These are phyloP conservation scores for Auriculariales sp. DNA, from an alignment of 768 basidiomycete species.

Conservation along the genomic window DNA sequence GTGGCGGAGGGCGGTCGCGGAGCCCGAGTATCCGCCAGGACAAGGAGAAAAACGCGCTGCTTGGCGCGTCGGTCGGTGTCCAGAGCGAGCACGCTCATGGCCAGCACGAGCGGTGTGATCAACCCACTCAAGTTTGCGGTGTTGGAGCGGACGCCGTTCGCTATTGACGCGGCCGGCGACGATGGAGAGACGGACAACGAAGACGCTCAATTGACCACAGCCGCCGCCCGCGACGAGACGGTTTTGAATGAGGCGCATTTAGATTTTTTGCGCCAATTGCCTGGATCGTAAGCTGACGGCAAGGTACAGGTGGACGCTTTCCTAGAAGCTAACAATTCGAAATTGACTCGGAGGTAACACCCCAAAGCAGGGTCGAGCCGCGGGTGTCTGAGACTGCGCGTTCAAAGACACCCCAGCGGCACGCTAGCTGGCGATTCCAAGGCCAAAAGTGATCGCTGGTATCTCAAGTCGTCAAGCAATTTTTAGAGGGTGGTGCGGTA, in stretches of 20 bases:
- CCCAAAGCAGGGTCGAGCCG: too few species aligned
- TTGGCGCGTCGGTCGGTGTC: constrained; percentile 10
- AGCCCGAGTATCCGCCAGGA: too few species aligned
- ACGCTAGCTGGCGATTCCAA: too few species aligned
- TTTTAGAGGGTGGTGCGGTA: too few species aligned
- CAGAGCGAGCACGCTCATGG: constrained; percentile 25
- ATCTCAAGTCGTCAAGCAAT: too few species aligned
- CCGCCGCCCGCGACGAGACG: constrained; percentile 47
- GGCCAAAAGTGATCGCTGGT: too few species aligned
- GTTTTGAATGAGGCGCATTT: constrained; percentile 75
- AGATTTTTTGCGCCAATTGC: constrained; percentile 1
- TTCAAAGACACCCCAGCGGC: too few species aligned
- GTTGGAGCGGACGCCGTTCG: constrained; percentile 87
- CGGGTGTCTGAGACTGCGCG: too few species aligned
- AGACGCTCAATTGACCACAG: constrained; percentile 31
- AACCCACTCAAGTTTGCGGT: constrained; percentile 68
- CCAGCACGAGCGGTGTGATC: constrained; percentile 35
- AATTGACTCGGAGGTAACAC: constrained; percentile 68
- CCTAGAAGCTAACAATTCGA: constrained; percentile 84
- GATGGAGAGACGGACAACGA: constrained; percentile 62
- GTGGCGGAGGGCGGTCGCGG: too few species aligned
- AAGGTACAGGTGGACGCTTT: constrained; percentile 68
- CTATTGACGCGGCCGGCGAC: constrained; percentile 89
- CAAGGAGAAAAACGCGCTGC: constrained; percentile 6
- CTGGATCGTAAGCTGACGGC: not conserved